phyloP scores from a whole-genome alignment of 192 early-diverging fungal genomes.

The Entrophospora sp. region DNA sequence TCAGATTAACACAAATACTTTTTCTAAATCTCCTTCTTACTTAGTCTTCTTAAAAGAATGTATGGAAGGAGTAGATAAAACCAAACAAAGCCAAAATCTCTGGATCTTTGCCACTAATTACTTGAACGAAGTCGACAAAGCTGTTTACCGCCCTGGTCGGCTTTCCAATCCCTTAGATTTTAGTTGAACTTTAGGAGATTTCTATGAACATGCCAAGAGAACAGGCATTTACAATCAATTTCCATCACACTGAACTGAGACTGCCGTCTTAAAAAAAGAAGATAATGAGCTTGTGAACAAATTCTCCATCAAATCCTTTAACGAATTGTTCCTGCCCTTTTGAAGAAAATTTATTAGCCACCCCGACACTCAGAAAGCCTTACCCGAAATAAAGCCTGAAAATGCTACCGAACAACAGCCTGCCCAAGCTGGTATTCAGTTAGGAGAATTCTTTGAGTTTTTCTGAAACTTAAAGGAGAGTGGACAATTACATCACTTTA shows the following conservation, averaged over 20 bases:
- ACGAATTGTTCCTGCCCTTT: neutral
- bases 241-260: neutral
- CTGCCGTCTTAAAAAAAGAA: neutral
- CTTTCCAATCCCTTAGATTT: slow-evolving; percentile 3
- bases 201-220: neutral
- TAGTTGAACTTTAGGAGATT: slow-evolving; percentile 1
- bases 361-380: neutral
- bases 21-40: neutral
- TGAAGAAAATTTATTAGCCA: neutral
- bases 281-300: neutral
- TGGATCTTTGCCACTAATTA: slow-evolving; percentile 5
- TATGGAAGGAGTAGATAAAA: neutral
- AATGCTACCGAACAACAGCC: neutral
- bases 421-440: neutral
- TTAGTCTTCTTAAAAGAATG: neutral
- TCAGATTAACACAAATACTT: neutral
- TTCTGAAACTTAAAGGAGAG: neutral
- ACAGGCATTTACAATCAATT: neutral
- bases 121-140: neutral
- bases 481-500: neutral
- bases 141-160: neutral
- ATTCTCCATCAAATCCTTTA: neutral
- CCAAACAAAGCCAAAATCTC: neutral
- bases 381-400: neutral
- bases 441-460: slow-evolving; percentile 7